These are phyloP conservation scores for Phialophora macrospora DNA, from an alignment of 2,329 filamentous ascomycete species.

Conservation along the genomic window DNA sequence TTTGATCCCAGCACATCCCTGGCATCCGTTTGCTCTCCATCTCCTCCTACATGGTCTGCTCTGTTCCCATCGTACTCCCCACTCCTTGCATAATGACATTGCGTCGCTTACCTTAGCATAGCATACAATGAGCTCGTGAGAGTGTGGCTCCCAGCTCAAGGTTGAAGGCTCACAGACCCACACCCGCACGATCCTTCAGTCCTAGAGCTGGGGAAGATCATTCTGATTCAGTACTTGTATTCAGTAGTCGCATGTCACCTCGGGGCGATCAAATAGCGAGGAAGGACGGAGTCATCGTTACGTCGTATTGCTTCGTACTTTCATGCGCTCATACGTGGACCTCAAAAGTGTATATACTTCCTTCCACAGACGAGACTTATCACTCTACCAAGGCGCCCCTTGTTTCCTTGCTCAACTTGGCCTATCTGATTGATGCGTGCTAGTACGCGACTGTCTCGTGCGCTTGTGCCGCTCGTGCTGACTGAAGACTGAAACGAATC, in stretches of 20 bases:
- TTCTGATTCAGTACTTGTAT: not conserved
- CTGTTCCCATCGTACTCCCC: no score
- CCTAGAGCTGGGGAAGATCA: not conserved
- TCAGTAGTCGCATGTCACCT: not conserved
- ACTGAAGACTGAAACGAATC: not conserved
- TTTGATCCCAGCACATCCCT: no score
- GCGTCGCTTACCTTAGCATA: not conserved
- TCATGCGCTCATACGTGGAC: not conserved
- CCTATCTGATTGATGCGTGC: not conserved
- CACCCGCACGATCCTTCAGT: not conserved
- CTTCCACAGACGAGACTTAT: not conserved
- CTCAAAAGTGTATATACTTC: not conserved
- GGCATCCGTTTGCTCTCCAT: no score
- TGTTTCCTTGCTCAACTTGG: not conserved
- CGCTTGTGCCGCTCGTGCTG: not conserved
- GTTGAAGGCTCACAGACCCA: not conserved
- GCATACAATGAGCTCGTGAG: no score
- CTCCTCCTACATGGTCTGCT: no score
- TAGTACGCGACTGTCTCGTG: not conserved
- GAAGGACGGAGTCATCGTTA: not conserved
- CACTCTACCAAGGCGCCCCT: not conserved
- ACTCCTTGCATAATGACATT: no score
- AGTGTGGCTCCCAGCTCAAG: no score
- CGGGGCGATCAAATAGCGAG: not conserved
- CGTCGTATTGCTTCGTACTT: not conserved